A percentile compares a stretch with the other conserved stretches of the same genome.
phyloP scores from a whole-genome alignment of 306 rosid genomes.

The Adenanthera pavonina region DNA sequence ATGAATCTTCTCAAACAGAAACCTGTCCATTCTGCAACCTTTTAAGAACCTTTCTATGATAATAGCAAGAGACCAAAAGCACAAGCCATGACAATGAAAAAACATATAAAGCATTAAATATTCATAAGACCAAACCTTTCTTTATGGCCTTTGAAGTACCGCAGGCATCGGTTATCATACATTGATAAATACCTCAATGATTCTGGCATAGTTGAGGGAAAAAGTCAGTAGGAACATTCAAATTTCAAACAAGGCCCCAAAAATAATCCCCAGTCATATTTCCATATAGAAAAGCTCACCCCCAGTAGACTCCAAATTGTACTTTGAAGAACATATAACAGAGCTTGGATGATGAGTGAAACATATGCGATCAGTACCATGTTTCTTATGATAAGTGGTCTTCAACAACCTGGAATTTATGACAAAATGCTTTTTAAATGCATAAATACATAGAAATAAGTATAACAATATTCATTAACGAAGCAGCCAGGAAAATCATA shows the following conservation, averaged over 20 bases:
- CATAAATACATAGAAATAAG: neutral
- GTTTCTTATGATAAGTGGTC: conserved; percentile 94
- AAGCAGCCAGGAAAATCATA: conserved; percentile 27
- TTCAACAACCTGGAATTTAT: conserved; percentile 73
- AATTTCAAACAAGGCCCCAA: conserved; percentile 5
- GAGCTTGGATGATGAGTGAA: conserved; percentile 96
- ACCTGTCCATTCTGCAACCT: neutral
- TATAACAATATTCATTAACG: conserved; percentile 10
- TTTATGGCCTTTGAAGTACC: conserved; percentile 96
- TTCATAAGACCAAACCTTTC: conserved; percentile 62
- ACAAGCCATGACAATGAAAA: neutral
- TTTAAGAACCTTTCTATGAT: conserved; percentile 11
- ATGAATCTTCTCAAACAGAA: neutral
- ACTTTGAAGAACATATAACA: conserved; percentile 87
- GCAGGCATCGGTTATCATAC: conserved; percentile 89
- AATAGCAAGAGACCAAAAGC: conserved; percentile 11
- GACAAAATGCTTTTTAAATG: conserved; percentile 29
- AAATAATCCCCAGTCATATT: conserved; percentile 30
- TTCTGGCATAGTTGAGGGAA: conserved; percentile 53
- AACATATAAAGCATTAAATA: neutral
- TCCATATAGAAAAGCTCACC: conserved; percentile 48
- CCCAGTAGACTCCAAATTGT: conserved; percentile 82
- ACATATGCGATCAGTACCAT: conserved; percentile 88
- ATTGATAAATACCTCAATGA: conserved; percentile 89
- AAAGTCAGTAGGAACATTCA: conserved; percentile 34